These are phyloP conservation scores for Sporothrix protearum DNA, from an alignment of 2,329 filamentous ascomycete species.

Conservation along the genomic window DNA sequence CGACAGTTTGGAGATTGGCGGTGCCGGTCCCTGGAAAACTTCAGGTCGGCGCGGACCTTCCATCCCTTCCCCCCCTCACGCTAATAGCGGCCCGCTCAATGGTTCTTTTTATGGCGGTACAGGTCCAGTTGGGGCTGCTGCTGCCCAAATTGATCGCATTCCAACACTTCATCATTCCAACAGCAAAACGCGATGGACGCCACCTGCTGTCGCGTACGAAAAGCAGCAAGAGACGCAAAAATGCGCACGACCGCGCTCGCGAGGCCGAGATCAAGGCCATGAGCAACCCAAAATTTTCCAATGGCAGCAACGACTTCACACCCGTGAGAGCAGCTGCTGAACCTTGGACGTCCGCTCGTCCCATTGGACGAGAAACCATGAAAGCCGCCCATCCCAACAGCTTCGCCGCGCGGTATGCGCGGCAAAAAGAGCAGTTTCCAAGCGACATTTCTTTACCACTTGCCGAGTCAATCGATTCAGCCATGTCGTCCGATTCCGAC, in stretches of 20 bases:
- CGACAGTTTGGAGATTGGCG: conserved; percentile 48
- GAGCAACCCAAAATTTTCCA: conserved; percentile 49
- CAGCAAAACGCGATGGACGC: conserved; percentile 59
- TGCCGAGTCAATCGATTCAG: conserved; percentile 71
- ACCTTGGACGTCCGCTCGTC: conserved; percentile 57
- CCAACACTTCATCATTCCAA: conserved; percentile 54
- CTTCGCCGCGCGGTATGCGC: conserved; percentile 36
- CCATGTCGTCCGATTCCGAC: conserved; percentile 71
- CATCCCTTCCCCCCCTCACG: conserved; percentile 7
- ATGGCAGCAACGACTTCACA: conserved; percentile 46
- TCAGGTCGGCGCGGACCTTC: conserved; percentile 28
- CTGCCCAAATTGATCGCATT: conserved; percentile 38
- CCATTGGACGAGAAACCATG: conserved; percentile 61
- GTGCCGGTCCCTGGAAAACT: conserved; percentile 19
- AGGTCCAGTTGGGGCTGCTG: conserved; percentile 28
- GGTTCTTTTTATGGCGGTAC: background rate
- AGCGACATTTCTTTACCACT: conserved; percentile 74
- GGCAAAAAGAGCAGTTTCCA: conserved; percentile 50
- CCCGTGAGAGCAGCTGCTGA: conserved; percentile 62
- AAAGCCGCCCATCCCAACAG: conserved; percentile 50
- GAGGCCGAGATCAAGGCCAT: conserved; percentile 88
- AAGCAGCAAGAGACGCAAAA: conserved; percentile 75
- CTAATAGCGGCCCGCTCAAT: conserved; percentile 11
- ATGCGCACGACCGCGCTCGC: conserved; percentile 65
- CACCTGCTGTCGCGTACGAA: conserved; percentile 62